phyloP scores from a whole-genome alignment of 129 eudicot genomes.

The Heracleum sosnowskyi region DNA sequence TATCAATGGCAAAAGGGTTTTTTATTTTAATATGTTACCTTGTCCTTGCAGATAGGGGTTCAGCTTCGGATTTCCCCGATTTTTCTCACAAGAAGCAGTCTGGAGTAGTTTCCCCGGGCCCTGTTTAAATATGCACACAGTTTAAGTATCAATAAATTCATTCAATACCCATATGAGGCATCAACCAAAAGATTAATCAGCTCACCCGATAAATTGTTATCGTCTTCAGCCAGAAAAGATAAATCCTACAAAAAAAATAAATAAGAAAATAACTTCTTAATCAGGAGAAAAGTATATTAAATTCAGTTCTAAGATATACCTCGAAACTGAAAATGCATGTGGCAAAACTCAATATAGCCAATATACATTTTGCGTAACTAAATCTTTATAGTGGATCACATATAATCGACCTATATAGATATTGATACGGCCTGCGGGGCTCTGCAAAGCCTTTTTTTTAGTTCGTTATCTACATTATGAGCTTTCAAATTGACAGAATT shows the following conservation, averaged over 20 bases:
- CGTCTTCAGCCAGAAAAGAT: neutral
- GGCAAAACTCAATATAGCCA: neutral
- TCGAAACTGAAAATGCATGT: too few relatives aligned
- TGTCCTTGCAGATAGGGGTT: neutral
- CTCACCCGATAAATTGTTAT: neutral
- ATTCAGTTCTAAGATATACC: too few relatives aligned
- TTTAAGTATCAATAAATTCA: neutral
- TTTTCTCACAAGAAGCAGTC: too few relatives aligned
- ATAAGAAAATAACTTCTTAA: neutral
- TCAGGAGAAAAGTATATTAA: too few relatives aligned
- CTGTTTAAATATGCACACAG: neutral
- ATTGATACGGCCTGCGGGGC: too few relatives aligned
- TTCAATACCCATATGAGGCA: neutral
- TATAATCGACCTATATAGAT: neutral
- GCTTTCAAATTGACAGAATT: too few relatives aligned
- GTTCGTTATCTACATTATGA: too few relatives aligned
- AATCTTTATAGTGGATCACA: neutral
- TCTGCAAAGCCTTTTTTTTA: too few relatives aligned
- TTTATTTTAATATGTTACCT: neutral
- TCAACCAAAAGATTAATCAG: neutral
- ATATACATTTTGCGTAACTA: too few relatives aligned
- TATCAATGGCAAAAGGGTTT: too few relatives aligned
- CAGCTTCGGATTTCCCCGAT: neutral
- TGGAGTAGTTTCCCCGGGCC: neutral
- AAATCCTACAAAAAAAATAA: neutral